A percentile compares a stretch with the other conserved stretches of the same genome.
Conservation (phyloP, 208 protist species). For the Herpetomonas muscarum region DNA sequence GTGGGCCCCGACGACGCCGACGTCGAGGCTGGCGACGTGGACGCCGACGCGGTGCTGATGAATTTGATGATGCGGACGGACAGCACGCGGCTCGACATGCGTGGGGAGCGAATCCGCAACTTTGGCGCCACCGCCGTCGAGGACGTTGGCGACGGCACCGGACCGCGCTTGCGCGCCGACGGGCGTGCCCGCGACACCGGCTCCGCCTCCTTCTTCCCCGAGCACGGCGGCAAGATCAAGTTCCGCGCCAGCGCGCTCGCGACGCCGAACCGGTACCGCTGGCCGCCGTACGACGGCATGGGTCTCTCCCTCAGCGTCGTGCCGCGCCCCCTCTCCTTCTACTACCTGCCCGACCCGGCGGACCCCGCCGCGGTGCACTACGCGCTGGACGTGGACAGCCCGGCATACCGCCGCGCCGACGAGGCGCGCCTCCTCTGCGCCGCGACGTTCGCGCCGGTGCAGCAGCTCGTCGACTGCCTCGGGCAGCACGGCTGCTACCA, state of each 20-base stretch:
- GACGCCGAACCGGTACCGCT: conserved; percentile 75
- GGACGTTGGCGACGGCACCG: conserved; percentile 71
- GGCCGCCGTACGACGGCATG: conserved; percentile 69
- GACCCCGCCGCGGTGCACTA: conserved; percentile 10
- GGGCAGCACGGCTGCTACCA: conserved; percentile 50
- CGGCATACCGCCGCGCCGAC: conserved; percentile 44
- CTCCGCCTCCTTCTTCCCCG: conserved; percentile 55
- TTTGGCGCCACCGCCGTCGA: conserved; percentile 75
- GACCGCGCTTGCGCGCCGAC: conserved; percentile 40
- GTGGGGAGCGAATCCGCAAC: conserved; percentile 60
- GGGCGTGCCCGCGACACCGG: conserved; percentile 38
- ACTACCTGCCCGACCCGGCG: neutral
- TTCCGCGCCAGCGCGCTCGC: conserved; percentile 60
- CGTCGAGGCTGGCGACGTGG: neutral
- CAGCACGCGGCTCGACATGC: conserved; percentile 52
- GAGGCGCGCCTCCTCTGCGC: conserved; percentile 26
- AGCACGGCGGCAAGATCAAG: conserved; percentile 36
- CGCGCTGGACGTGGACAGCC: conserved; percentile 36
- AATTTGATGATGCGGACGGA: conserved; percentile 55
- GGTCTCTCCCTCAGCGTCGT: conserved; percentile 41
- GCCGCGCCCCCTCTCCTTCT: neutral
- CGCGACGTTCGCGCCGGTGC: conserved; percentile 22
- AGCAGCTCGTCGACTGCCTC: conserved; percentile 57
- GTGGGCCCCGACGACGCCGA: neutral
- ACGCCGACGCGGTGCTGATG: conserved; percentile 25